These are phyloP conservation scores for Mucor ambiguus DNA, from an alignment of 371 early-diverging fungal genomes.

Conservation along the genomic window DNA sequence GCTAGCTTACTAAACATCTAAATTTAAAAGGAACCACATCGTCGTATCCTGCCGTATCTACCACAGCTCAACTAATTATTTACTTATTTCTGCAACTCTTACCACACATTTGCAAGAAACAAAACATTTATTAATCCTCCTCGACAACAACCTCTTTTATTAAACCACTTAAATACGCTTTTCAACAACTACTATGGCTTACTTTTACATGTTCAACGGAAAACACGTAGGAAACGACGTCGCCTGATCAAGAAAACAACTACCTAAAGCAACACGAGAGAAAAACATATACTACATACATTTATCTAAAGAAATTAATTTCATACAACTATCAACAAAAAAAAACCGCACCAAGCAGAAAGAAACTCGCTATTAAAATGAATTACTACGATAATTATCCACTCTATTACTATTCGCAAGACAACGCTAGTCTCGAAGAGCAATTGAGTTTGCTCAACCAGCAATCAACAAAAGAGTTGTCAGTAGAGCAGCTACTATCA, in stretches of 20 bases:
- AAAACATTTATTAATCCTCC: neutral
- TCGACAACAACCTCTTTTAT: neutral
- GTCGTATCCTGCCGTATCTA: neutral
- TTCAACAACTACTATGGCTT: slow-evolving; percentile 20
- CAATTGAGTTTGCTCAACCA: slow-evolving; percentile 15
- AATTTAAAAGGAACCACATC: neutral
- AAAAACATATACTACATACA: neutral
- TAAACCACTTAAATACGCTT: slow-evolving; percentile 4
- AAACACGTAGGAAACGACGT: slow-evolving; percentile 39
- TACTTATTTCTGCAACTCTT: neutral
- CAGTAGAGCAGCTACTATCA: slow-evolving; percentile 6
- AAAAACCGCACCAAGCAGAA: slow-evolving; percentile 8
- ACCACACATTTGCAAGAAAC: neutral
- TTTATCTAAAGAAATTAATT: neutral
- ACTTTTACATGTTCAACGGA: slow-evolving; percentile 36
- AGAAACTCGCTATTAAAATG: slow-evolving; percentile 7
- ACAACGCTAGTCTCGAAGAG: slow-evolving; percentile 16
- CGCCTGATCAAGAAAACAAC: slow-evolving; percentile 25
- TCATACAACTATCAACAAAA: neutral
- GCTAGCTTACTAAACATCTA: neutral
- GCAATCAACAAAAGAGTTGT: slow-evolving; percentile 1
- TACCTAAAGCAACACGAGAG: neutral
- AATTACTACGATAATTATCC: slow-evolving; percentile 7
- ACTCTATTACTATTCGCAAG: neutral
- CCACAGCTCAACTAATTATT: neutral